These are phyloP conservation scores for Populus hybrid DNA, from an alignment of 441 rosid species.

Conservation along the genomic window DNA sequence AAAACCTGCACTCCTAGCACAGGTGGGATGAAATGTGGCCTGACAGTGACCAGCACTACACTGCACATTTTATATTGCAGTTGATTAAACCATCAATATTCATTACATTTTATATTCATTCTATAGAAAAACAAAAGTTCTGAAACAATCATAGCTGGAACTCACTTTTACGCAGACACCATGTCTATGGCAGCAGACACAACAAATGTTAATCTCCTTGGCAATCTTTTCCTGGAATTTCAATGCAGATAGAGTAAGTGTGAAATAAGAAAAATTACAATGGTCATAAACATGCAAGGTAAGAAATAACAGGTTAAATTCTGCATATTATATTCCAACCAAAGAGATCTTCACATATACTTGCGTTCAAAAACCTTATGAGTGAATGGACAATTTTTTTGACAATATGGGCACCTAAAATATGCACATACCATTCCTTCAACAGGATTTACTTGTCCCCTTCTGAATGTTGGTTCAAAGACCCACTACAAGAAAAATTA, in stretches of 20 bases:
- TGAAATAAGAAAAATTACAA: conserved; percentile 8
- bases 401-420: conserved; percentile 13
- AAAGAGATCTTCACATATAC: background rate
- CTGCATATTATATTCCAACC: too few species aligned
- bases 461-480: conserved; percentile 80
- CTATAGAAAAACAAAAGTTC: background rate
- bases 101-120: background rate
- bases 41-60: conserved; percentile 96
- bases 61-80: conserved; percentile 37
- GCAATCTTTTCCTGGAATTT: conserved; percentile 53
- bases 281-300: background rate
- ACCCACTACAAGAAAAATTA: conserved; percentile 66
- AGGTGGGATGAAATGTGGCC: conserved; percentile 85
- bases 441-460: conserved; percentile 95
- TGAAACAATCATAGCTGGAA: background rate
- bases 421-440: conserved; percentile 81
- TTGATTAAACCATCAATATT: background rate
- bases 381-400: background rate
- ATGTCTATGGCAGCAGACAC: conserved; percentile 60
- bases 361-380: background rate
- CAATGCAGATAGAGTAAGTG: background rate
- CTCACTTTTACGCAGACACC: conserved; percentile 85
- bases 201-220: conserved; percentile 56
- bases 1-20: conserved; percentile 85
- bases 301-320: background rate